Base-by-base conservation (phyloP, 768 basidiomycete species). In the Cubamyces lactineus region DNA sequence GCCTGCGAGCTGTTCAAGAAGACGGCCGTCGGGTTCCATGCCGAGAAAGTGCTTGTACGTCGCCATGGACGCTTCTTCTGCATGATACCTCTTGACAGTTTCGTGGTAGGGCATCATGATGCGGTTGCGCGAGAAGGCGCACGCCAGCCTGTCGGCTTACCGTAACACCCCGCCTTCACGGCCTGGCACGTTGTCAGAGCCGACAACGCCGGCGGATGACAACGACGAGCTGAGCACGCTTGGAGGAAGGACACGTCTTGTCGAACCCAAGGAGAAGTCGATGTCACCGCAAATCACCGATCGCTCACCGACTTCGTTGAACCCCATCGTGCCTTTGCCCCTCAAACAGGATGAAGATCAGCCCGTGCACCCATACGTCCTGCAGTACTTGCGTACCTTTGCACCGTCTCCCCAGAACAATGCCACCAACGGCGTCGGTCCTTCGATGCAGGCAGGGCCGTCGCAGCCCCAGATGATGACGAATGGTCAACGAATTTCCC, bases 321-420 rank as follows among this genome's bases (percentile, higher is more conserved):
- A 89, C 66, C 89, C 89, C 2, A 80, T 91, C 24, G 86, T 91
- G 9, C 89, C 90, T 17, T 75, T 91, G 5, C 88, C 88, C 2
- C 70, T 91, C 42, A 79, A 82, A 19, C 77, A 82, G 4, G 78
- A 79, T 15, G 72, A 78, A 51, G 80, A 79, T 55, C 59, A 81
- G 24, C 77, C 80, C 21, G 77, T 87, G 19, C 83, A 89, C 63
- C 85, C 85, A 8, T 84, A 73, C n/a, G 82, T 91, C 2, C 76
- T 86, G 55, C 86, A 87, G 62, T 92, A 92, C 68, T 73, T 92
- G 57, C 80, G 80, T 47, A 85, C 89, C 7, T 91, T 92, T 70
- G 75, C 67, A 0, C 73, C 76, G 16, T 19, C 71, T 7, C 67
- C 71, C 19, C 63, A 59, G 67, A 5, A 74, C 70, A 30, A 42